phyloP scores from a whole-genome alignment of 2,329 filamentous ascomycete genomes.

The Metarhizium brunneum region DNA sequence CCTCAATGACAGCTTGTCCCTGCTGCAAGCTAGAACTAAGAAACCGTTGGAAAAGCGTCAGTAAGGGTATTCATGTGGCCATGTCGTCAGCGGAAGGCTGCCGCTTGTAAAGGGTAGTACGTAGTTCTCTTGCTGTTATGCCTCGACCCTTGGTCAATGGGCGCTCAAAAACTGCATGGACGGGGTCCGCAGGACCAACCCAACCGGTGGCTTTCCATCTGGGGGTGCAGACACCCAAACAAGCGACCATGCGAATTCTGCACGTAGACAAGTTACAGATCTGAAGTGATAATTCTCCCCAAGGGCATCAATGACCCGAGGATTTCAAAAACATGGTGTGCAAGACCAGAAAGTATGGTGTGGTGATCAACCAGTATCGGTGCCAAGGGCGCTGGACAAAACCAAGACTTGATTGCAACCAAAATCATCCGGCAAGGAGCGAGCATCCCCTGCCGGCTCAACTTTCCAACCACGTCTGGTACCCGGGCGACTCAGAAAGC shows the following conservation, averaged over 20 bases:
- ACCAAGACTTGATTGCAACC: background rate
- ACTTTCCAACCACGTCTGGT: background rate
- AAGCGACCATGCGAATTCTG: background rate
- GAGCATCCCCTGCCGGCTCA: background rate
- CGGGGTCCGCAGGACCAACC: no score
- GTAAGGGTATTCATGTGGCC: background rate
- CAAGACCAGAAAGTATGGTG: background rate
- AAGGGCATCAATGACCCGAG: background rate
- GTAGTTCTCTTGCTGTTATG: background rate
- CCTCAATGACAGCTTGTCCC: background rate
- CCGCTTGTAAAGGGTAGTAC: background rate
- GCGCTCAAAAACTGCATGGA: background rate
- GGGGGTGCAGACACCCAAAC: background rate
- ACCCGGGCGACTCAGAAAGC: no score
- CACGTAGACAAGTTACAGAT: background rate
- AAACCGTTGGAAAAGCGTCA: background rate
- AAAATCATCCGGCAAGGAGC: background rate
- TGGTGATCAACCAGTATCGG: background rate
- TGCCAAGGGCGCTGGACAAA: background rate
- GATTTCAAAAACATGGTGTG: background rate
- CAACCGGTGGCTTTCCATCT: background rate
- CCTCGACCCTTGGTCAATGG: background rate
- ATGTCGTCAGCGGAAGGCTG: background rate
- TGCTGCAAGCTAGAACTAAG: background rate
- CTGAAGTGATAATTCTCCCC: background rate